Evolutionary conservation across 2,329 filamentous ascomycete genomes (phyloP).

Genomic region (Monilinia laxa): DNA sequence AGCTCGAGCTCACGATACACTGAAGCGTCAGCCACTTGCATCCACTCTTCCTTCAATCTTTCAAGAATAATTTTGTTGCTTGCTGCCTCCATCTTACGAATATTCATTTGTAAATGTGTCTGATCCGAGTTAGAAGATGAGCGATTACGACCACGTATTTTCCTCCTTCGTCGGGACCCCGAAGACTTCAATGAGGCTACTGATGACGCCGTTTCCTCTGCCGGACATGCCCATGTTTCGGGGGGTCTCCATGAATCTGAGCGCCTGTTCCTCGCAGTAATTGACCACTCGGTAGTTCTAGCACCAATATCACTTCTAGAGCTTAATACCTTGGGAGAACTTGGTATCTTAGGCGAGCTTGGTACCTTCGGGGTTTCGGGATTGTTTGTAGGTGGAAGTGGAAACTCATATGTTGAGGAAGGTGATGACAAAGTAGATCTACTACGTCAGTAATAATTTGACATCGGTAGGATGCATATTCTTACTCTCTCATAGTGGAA

Average conservation of each 20-base stretch:
- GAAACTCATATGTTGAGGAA: conserved; percentile 32
- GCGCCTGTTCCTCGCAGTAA: conserved; percentile 21
- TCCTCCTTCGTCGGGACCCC: conserved; percentile 16
- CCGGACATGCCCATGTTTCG: conserved; percentile 30
- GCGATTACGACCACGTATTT: conserved; percentile 15
- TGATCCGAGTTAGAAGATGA: conserved; percentile 27
- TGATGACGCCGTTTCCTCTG: conserved; percentile 13
- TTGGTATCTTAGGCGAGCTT: conserved; percentile 15
- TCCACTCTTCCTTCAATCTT: conserved; percentile 54
- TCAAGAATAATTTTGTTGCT: conserved; percentile 53
- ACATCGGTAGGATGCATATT: not conserved
- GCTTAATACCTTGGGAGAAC: conserved; percentile 6
- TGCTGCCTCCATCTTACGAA: conserved; percentile 55
- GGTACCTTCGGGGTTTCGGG: conserved; percentile 6
- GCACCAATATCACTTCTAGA: conserved; percentile 17
- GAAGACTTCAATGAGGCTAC: conserved; percentile 19
- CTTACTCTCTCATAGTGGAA: conserved; percentile 28
- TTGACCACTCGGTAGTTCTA: conserved; percentile 24
- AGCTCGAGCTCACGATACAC: conserved; percentile 53
- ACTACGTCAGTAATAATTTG: conserved; percentile 14
- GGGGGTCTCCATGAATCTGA: conserved; percentile 33
- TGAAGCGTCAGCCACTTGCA: conserved; percentile 46
- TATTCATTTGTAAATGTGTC: conserved; percentile 52
- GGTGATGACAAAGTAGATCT: conserved; percentile 24
- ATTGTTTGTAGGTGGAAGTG: conserved; percentile 26